Percentiles rank a stretch among this genome's conserved stretches.
phyloP scores from a whole-genome alignment of 2,329 filamentous ascomycete genomes.

The Phyllachora maydis region DNA sequence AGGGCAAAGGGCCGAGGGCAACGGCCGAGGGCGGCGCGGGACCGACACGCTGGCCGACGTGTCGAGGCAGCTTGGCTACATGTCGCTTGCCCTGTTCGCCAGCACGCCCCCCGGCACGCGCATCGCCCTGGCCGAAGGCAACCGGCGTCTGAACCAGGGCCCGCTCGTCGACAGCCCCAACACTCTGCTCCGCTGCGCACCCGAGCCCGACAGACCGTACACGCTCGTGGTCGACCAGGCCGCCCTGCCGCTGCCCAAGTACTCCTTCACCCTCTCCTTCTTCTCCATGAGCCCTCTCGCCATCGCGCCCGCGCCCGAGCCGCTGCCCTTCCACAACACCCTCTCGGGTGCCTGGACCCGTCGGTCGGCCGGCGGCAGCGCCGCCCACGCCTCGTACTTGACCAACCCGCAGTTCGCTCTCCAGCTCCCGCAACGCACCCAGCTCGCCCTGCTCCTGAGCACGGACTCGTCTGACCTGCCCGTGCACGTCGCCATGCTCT shows the following conservation, averaged over 20 bases:
- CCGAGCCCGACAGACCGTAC: conserved; percentile 15
- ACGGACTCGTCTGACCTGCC: conserved; percentile 45
- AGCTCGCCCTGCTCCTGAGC: conserved; percentile 55
- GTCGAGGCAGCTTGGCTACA: conserved; percentile 50
- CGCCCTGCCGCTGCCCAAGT: conserved; percentile 48
- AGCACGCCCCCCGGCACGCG: conserved; percentile 35
- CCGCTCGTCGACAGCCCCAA: conserved; percentile 92
- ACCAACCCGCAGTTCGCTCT: conserved; percentile 75
- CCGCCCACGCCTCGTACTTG: conserved; percentile 55
- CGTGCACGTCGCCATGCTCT: conserved; percentile 69
- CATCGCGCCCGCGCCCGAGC: conserved; percentile 38
- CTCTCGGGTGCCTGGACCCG: conserved; percentile 51
- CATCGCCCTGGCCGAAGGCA: conserved; percentile 47
- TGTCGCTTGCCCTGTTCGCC: conserved; percentile 68
- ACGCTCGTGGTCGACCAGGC: conserved; percentile 44
- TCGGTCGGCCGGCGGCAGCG: conserved; percentile 68
- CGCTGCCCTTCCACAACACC: conserved; percentile 36
- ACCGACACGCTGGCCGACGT: conserved; percentile 17
- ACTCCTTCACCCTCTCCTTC: conserved; percentile 74
- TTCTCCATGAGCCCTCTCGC: conserved; percentile 47
- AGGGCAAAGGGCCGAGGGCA: conserved; percentile 6
- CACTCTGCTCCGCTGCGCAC: conserved; percentile 44
- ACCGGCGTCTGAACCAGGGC: conserved; percentile 45
- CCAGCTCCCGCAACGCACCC: conserved; percentile 28
- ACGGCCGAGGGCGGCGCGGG: neutral